Conservation (phyloP, 1,284 basidiomycete species). For the Ganoderma boninense region DNA sequence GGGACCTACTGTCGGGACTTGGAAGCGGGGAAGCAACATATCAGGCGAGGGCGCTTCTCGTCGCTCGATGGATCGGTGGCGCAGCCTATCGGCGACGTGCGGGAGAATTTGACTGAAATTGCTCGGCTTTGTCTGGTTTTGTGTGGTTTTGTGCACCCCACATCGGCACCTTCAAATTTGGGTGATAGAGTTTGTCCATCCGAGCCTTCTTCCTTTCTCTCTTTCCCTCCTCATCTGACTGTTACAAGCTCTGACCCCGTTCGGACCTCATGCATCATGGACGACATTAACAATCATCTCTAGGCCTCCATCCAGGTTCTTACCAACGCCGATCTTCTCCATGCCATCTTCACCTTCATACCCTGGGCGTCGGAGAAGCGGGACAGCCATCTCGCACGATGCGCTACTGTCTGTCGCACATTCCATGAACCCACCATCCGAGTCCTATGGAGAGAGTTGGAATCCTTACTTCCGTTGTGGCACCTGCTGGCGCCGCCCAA, state of each 20-base stretch:
- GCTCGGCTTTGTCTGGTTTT: no score
- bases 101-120: no score
- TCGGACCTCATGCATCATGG: neutral
- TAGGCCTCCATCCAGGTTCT: neutral
- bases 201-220: no score
- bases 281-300: neutral
- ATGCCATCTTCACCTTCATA: neutral
- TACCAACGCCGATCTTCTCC: neutral
- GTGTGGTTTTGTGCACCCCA: no score
- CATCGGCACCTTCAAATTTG: no score
- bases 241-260: no score
- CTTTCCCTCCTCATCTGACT: no score
- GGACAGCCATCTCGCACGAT: neutral
- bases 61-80: neutral
- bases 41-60: neutral
- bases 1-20: neutral
- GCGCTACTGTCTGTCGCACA: slow-evolving; percentile 4
- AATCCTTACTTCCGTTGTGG: neutral
- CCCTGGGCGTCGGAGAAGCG: neutral
- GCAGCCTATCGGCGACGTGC: no score
- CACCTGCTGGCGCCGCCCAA: neutral
- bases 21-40: neutral
- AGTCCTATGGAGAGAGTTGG: slow-evolving; percentile 1
- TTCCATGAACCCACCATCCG: slow-evolving; percentile 2
- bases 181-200: no score